Evolutionary conservation across 1,139 yeast genomes (phyloP).

Genomic region (Lodderomyces pseudojiufengensis): DNA sequence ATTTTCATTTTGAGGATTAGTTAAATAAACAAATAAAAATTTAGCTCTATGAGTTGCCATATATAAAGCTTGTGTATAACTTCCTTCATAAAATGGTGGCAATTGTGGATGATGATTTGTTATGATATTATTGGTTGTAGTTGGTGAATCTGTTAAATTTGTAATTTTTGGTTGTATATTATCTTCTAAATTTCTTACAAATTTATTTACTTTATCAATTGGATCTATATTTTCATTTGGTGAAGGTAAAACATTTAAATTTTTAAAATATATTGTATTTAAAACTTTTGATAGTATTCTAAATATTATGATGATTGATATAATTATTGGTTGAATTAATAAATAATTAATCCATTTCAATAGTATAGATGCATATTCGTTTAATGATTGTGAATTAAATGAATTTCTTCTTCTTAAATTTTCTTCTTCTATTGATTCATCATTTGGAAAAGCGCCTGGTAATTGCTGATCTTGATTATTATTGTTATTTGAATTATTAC

Average conservation of each 20-base stretch:
- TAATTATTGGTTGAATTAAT: constrained; percentile 28
- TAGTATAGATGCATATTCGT: not conserved
- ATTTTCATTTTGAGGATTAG: constrained; percentile 70
- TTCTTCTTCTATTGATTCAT: constrained; percentile 3
- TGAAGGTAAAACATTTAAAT: constrained; percentile 8
- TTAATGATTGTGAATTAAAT: not conserved
- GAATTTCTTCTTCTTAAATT: not conserved
- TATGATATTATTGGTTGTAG: not conserved
- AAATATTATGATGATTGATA: constrained; percentile 22
- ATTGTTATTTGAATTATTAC: not conserved
- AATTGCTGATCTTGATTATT: constrained; percentile 1
- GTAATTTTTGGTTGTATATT: constrained; percentile 20
- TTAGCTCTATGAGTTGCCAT: constrained; percentile 63
- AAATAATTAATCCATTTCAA: constrained; percentile 18
- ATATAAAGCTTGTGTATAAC: constrained; percentile 72
- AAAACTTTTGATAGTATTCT: constrained; percentile 24
- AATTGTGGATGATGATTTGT: constrained; percentile 11
- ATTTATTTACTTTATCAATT: constrained; percentile 32
- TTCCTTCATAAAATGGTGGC: constrained; percentile 62
- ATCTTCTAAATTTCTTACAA: constrained; percentile 36
- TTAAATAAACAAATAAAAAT: constrained; percentile 70
- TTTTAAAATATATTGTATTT: constrained; percentile 28
- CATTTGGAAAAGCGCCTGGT: constrained; percentile 11
- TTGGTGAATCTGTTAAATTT: constrained; percentile 10
- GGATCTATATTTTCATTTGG: constrained; percentile 21